Base-by-base conservation (phyloP, 2,329 filamentous ascomycete genomes). In the Cordyceps tenuipes region DNA sequence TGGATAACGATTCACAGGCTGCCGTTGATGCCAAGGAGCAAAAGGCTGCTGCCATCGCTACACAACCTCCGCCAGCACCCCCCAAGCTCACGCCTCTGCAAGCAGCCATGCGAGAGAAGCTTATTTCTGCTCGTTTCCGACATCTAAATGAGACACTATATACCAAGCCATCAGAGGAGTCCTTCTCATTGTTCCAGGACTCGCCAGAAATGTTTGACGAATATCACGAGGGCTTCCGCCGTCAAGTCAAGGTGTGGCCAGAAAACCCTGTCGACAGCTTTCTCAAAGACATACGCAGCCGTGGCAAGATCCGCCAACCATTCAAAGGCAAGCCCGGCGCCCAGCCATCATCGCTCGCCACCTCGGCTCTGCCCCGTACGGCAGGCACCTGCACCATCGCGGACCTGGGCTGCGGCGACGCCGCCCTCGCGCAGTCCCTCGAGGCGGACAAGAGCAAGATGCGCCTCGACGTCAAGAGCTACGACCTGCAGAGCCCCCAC, bases 81-180 rank as follows among this genome's bases (percentile, higher is more conserved):
- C 70, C 73, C 63, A 90, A 89, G 66, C 84, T 99, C 68, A 99
- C 94, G 0, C 91, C 94, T 3, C 85, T 99, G 60, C 94, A 99
- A 79, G 85, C 88, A 59, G 86, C 90, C 3, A 99, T 99, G 94
- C 87, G 90, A 63, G 88, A 91, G 70, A 99, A 99, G 78, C 86
- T 99, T 64, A 82, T 96, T 63, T 95, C 92, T 10, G 92, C 94
- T 1, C 91, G 94, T 61, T 99, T 99, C 82, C 91, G 94, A 64
- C 91, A 97, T 74, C 85, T 99, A 63, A 99, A 99, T 73, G 89
- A 99, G 77, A 93, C 91, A 0, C 86, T 99, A 15, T 99, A 99
- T 77, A 97, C 93, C 5, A 90, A 87, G 8, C 90, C 92, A 1
- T 99, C 94, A 0, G 79, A 80, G 41, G 86, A 94, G 65, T 89